Conservation (phyloP, 1,139 yeast genomes). For the Suhomyces bribrorum region DNA sequence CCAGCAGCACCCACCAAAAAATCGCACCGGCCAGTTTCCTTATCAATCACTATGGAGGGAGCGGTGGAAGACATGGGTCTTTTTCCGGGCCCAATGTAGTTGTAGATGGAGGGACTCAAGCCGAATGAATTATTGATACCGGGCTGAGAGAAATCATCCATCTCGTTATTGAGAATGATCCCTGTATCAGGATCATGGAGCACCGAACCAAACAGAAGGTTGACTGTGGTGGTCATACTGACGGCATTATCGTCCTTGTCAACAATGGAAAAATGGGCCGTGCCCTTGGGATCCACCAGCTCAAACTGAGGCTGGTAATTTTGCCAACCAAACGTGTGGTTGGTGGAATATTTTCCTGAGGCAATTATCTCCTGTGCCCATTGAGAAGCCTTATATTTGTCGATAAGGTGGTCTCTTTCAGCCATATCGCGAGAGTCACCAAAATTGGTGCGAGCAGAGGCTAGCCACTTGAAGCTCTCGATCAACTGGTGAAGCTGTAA, state of each 20-base stretch:
- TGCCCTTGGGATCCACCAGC: conserved; percentile 77
- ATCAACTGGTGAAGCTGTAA: conserved; percentile 66
- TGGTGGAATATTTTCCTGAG: conserved; percentile 49
- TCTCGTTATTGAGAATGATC: conserved; percentile 79
- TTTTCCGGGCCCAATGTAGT: conserved; percentile 71
- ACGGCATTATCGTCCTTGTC: conserved; percentile 76
- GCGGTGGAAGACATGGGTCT: conserved; percentile 85
- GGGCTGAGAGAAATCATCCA: conserved; percentile 94
- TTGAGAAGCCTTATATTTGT: conserved; percentile 33
- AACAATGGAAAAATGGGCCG: conserved; percentile 79
- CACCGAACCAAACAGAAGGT: conserved; percentile 77
- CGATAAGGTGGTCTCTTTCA: conserved; percentile 25
- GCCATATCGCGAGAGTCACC: conserved; percentile 54
- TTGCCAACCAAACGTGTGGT: conserved; percentile 64
- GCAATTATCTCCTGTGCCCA: conserved; percentile 58
- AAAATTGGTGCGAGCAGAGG: conserved; percentile 75
- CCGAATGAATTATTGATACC: conserved; percentile 71
- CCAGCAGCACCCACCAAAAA: conserved; percentile 91
- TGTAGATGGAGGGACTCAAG: conserved; percentile 76
- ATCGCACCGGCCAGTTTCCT: conserved; percentile 51
- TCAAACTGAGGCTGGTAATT: conserved; percentile 80
- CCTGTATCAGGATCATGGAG: conserved; percentile 85
- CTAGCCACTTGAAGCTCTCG: conserved; percentile 94
- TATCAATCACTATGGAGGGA: conserved; percentile 68
- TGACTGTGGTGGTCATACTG: conserved; percentile 87